Evolutionary conservation across 306 rosid genomes (phyloP).

Genomic region (Mimosa pudica): DNA sequence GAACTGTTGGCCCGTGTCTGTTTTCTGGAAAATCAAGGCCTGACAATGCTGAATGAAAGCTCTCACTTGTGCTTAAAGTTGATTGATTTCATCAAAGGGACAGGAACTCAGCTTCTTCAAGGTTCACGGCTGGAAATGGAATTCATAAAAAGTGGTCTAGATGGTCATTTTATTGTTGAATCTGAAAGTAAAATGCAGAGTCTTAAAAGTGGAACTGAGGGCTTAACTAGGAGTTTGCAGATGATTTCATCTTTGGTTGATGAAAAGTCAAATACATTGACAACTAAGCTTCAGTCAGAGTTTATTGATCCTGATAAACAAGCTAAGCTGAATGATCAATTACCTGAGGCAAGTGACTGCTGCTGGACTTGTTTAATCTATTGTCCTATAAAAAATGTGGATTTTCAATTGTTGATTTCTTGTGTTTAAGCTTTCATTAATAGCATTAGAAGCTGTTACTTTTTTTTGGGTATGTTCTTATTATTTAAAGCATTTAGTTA

Average conservation of each 20-base stretch:
- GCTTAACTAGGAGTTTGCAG: slow-evolving; percentile 79
- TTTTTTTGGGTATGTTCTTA: background rate
- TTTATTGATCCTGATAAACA: slow-evolving; percentile 44
- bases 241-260: slow-evolving; percentile 67
- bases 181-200: slow-evolving; percentile 77
- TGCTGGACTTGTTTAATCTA: slow-evolving; percentile 15
- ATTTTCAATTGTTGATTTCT: slow-evolving; percentile 16
- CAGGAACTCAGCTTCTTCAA: slow-evolving; percentile 45
- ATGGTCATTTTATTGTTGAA: slow-evolving; percentile 72
- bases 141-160: slow-evolving; percentile 52
- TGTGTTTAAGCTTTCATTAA: slow-evolving; percentile 12
- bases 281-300: slow-evolving; percentile 48
- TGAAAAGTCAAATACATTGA: slow-evolving; percentile 61
- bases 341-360: slow-evolving; percentile 63
- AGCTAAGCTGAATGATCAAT: slow-evolving; percentile 51
- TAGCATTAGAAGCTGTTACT: background rate
- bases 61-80: slow-evolving; percentile 63
- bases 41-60: slow-evolving; percentile 74
- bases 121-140: slow-evolving; percentile 44
- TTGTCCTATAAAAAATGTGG: slow-evolving; percentile 5
- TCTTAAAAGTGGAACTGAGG: slow-evolving; percentile 68
- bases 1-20: slow-evolving; percentile 67
- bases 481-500: background rate
- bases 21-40: slow-evolving; percentile 85
- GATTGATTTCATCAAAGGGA: slow-evolving; percentile 63